Conservation (phyloP, 345 rosid genomes). For the Brassica nigra region DNA sequence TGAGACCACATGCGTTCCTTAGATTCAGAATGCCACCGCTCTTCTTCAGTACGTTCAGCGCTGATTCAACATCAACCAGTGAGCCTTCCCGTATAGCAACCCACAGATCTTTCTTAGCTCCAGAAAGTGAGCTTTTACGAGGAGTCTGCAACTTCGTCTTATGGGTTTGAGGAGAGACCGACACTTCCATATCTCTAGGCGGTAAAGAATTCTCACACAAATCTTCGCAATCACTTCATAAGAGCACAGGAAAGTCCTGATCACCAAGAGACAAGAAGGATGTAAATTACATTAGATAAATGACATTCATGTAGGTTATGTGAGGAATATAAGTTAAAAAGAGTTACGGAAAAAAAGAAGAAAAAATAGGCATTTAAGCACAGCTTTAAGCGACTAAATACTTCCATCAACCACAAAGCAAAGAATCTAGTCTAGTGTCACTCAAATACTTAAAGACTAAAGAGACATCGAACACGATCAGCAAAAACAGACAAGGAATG, state of each 20-base stretch:
- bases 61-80: slow-evolving; percentile 76
- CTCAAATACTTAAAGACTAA: slow-evolving; percentile 13
- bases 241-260: slow-evolving; percentile 18
- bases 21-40: slow-evolving; percentile 74
- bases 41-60: slow-evolving; percentile 70
- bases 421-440: slow-evolving; percentile 30
- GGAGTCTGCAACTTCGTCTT: slow-evolving; percentile 55
- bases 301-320: slow-evolving; percentile 13
- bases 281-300: neutral
- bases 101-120: slow-evolving; percentile 74
- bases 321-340: neutral
- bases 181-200: slow-evolving; percentile 50
- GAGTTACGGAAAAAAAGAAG: slow-evolving; percentile 5
- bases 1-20: slow-evolving; percentile 74
- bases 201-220: neutral
- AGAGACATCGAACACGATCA: neutral
- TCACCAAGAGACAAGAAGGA: neutral
- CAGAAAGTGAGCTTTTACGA: slow-evolving; percentile 51
- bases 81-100: slow-evolving; percentile 76
- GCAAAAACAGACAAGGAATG: slow-evolving; percentile 20
- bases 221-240: slow-evolving; percentile 12
- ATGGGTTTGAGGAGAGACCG: slow-evolving; percentile 61
- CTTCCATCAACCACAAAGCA: slow-evolving; percentile 33
- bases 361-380: slow-evolving; percentile 1
- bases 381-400: slow-evolving; percentile 6